Conservation (phyloP, 371 early-diverging fungal species). For the Rhizopus arrhizus region DNA sequence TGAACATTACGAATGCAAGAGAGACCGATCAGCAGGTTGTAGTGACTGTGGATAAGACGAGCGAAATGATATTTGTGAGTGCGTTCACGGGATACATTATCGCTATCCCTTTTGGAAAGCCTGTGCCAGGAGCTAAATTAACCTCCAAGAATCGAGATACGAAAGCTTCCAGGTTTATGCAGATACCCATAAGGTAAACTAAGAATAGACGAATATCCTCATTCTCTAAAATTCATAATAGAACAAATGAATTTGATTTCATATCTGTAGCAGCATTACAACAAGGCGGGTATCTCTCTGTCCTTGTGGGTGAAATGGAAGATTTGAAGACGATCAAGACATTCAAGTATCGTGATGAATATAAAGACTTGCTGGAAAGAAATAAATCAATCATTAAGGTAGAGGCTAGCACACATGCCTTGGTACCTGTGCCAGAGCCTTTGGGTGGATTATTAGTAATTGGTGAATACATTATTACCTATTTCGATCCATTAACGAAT, state of each 20-base stretch:
- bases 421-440: slow-evolving; percentile 62
- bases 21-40: slow-evolving; percentile 10
- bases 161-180: neutral
- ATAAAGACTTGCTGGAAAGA: slow-evolving; percentile 2
- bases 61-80: slow-evolving; percentile 15
- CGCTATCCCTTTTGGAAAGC: slow-evolving; percentile 9
- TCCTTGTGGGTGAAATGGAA: slow-evolving; percentile 26
- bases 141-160: neutral
- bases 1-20: slow-evolving; percentile 6
- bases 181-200: slow-evolving; percentile 1
- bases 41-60: slow-evolving; percentile 3
- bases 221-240: neutral
- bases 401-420: slow-evolving; percentile 54
- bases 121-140: neutral
- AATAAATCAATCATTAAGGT: slow-evolving; percentile 34
- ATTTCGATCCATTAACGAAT: slow-evolving; percentile 33
- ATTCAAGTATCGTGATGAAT: neutral
- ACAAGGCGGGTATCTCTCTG: slow-evolving; percentile 7
- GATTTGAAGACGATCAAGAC: slow-evolving; percentile 22
- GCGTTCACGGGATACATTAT: slow-evolving; percentile 18
- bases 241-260: slow-evolving; percentile 24
- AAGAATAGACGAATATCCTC: neutral
- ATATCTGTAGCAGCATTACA: slow-evolving; percentile 15
- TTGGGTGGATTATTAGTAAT: slow-evolving; percentile 70
- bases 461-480: slow-evolving; percentile 71